Base-by-base conservation (phyloP, 2,329 filamentous ascomycete species). In the Domatiomyces globalis region DNA sequence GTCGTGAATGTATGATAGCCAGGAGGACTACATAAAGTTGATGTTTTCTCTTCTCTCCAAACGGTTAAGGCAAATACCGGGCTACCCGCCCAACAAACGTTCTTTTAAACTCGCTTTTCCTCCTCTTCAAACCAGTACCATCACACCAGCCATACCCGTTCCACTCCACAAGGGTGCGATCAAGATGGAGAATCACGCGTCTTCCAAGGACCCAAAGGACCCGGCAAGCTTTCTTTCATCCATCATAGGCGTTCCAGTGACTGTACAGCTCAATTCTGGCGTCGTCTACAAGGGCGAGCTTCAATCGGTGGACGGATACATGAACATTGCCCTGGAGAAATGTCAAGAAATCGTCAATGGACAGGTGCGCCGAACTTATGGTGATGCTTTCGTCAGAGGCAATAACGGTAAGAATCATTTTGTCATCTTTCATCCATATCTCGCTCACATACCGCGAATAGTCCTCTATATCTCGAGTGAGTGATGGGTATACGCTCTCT, bases 321-420 rank as follows among this genome's bases (percentile, higher is more conserved):
- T 98, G 92, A 98, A 98, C 72, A 95, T 98, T 66, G 90, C 92
- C 10, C 79, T 98, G 27, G 92, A 98, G 69, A 92, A 95, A 71
- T 94, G 88, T 18, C 83, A 87, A 58, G 92, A 98, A 71, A 88
- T 83, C 61, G 84, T 95, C 60, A 84, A 94, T 64, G 90, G 89
- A 43, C 79, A 81, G 58, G 80, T 90, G 69, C 79, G 85, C 62
- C 79, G 86, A 62, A 85, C 79, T 50, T 95, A 95, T 66, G 90
- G 90, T 6, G 90, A 96, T 73, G 87, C 90, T 4, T 96, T 96
- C 67, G 85, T 96, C 52, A 79, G 90, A 67, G 90, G 90, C 61
- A 96, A 96, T 71, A 96, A 96, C 64, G 90, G 90, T 94, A 43
- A 46, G 42, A 52, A 20, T 49, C 4, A 18, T 46, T 36, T 17